Base-by-base conservation (phyloP, 495 filamentous ascomycete species). In the Jackrogersella minutella region DNA sequence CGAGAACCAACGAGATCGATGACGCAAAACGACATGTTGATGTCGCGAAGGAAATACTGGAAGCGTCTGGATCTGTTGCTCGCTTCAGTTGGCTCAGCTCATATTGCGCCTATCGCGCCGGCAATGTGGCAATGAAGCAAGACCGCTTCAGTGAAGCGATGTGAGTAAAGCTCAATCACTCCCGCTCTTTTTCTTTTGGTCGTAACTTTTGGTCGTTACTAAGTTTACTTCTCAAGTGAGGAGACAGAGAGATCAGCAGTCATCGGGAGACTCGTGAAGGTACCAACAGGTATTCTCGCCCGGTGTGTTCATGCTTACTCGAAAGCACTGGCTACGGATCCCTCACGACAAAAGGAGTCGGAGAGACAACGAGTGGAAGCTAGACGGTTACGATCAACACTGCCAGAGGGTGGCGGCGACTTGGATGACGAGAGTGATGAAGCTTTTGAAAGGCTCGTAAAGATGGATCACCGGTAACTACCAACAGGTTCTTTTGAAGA, bases 41-140 rank as follows among this genome's bases (percentile, higher is more conserved):
- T 1, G 40, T 28, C 14, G 59, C 59, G 3, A 55, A 55, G 21
- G 2, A 55, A 14, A 46, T 62, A 9, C 31, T 62, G n/a, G 50
- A 46, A 37, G 31, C 30, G n/a, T 62, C 59, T 7, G 50, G 59
- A n/a, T 16, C 21, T 6, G 16, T 22, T 9, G 59, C 59, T n/a
- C 50, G 50, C 31, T 54, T 55, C 14, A 62, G 59, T 21, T 62
- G 59, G 59, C 49, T 62, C n/a, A 55, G 59, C 31, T 62, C 59
- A 19, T 62, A 62, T 16, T 62, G 49, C 30, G 58, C 58, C 26
- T 62, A 62, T 19, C 58, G 58, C 6, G 28, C 39, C 8, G 58
- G 58, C 2, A 34, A 62, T 30, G 50, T 62, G 14, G 59, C 59
- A 16, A 37, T 54, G 49, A 62, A 47, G 14, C 59, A 55, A 55